Evolutionary conservation across 179 eudicot genomes (phyloP).

Genomic region (Pouteria campechiana): DNA sequence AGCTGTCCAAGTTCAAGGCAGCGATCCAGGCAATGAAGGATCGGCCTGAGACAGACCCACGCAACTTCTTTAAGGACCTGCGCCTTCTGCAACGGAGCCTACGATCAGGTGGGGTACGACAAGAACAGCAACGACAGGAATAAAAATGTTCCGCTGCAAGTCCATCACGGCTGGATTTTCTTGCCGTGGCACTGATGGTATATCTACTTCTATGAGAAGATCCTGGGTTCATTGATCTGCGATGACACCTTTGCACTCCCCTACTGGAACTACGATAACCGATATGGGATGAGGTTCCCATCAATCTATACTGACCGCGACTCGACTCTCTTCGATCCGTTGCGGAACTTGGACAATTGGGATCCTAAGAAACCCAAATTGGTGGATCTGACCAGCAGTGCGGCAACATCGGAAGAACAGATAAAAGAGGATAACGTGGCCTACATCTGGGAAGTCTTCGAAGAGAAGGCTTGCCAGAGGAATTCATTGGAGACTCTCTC

Average conservation of each 20-base stretch:
- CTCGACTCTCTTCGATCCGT: constrained; percentile 1
- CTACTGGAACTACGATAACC: constrained; percentile 2
- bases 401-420: background rate
- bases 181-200: constrained; percentile 5
- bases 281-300: background rate
- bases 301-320: background rate
- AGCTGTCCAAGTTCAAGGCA: background rate
- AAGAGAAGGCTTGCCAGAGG: background rate
- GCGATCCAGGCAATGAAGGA: constrained; percentile 1
- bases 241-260: constrained; percentile 6
- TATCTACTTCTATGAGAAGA: constrained; percentile 5
- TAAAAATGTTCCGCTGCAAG: background rate
- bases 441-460: too few relatives aligned
- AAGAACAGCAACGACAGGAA: too few relatives aligned
- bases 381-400: background rate
- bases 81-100: constrained; percentile 2
- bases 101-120: background rate
- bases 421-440: background rate
- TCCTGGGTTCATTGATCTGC: background rate
- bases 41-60: constrained; percentile 1
- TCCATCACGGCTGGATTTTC: constrained; percentile 3
- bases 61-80: background rate
- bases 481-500: background rate
- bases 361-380: background rate
- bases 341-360: background rate